Percentiles rank a stretch among this genome's conserved stretches.
phyloP scores from a whole-genome alignment of 2,329 filamentous ascomycete genomes.

The Metarhizium sp. region DNA sequence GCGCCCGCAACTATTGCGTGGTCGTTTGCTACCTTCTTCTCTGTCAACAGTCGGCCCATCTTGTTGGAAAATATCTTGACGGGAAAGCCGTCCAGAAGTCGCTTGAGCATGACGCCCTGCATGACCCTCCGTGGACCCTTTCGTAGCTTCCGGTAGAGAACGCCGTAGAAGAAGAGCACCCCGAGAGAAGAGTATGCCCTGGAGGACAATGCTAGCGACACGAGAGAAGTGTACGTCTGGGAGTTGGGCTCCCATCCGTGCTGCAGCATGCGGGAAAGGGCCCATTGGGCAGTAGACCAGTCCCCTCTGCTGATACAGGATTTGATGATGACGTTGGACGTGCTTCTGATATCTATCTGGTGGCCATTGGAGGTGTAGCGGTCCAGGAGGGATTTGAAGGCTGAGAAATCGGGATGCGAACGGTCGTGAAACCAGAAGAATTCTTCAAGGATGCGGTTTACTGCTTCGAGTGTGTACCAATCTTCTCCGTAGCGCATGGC shows the following conservation, averaged over 20 bases:
- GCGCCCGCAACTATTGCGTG: constrained; percentile 14
- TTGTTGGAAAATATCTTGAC: constrained; percentile 19
- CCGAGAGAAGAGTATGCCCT: constrained; percentile 21
- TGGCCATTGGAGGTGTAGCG: constrained; percentile 14
- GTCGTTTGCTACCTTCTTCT: constrained; percentile 9
- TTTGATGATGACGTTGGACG: constrained; percentile 30
- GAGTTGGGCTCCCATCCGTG: constrained; percentile 16
- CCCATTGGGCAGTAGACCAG: constrained; percentile 23
- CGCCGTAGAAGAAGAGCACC: constrained; percentile 23
- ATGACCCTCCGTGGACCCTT: constrained; percentile 14
- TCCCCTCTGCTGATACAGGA: constrained; percentile 17
- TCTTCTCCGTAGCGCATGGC: constrained; percentile 31
- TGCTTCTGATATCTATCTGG: constrained; percentile 16
- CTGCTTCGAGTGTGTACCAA: constrained; percentile 31
- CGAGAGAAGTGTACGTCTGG: constrained; percentile 27
- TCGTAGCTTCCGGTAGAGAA: constrained; percentile 20
- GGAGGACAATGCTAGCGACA: constrained; percentile 24
- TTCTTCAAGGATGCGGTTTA: constrained; percentile 31
- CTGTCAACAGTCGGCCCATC: constrained; percentile 13
- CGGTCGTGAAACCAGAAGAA: constrained; percentile 28
- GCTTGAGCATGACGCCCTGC: constrained; percentile 16
- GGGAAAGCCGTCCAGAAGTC: constrained; percentile 13
- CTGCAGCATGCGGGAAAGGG: constrained; percentile 15
- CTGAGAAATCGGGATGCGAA: constrained; percentile 13
- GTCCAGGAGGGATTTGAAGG: constrained; percentile 19